Conservation (phyloP, 371 early-diverging fungal species). For the Apophysomyces ossiformis region DNA sequence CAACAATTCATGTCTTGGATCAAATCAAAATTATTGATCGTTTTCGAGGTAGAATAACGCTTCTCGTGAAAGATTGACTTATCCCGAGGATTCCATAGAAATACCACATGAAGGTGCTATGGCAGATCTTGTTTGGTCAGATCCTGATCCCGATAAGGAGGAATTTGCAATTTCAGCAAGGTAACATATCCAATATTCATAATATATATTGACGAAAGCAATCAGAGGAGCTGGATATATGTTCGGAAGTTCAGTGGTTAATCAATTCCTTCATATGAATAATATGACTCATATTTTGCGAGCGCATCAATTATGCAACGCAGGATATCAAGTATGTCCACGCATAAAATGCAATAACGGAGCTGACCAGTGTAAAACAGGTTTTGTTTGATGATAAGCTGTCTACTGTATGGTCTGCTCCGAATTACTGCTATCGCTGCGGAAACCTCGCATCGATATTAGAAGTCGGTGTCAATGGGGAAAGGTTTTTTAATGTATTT, state of each 20-base stretch:
- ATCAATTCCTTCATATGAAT: conserved; percentile 85
- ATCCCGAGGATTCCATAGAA: conserved; percentile 54
- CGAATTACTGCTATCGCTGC: conserved; percentile 95
- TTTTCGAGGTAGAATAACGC: conserved; percentile 68
- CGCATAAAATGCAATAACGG: background rate
- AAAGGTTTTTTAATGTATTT: conserved; percentile 89
- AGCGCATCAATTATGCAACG: conserved; percentile 97
- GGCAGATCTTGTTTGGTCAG: conserved; percentile 99
- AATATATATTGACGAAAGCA: background rate
- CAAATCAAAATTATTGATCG: conserved; percentile 92
- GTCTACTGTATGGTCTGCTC: conserved; percentile 91
- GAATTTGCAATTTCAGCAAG: conserved; percentile 89
- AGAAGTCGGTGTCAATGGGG: conserved; percentile 83
- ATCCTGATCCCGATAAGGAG: conserved; percentile 85
- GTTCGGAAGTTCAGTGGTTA: conserved; percentile 87
- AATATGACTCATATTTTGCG: conserved; percentile 88
- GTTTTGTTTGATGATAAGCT: conserved; percentile 86
- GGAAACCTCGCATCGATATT: conserved; percentile 95
- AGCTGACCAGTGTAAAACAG: conserved; percentile 22
- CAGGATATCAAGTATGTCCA: conserved; percentile 81
- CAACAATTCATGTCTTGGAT: conserved; percentile 90
- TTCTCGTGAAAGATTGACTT: background rate
- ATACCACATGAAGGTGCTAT: conserved; percentile 98
- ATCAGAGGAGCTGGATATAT: conserved; percentile 92
- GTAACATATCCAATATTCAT: conserved; percentile 26